A percentile compares a stretch with the other conserved stretches of the same genome.
These are phyloP conservation scores for Curvularia verruculosa DNA, from an alignment of 2,329 filamentous ascomycete species.

Conservation along the genomic window DNA sequence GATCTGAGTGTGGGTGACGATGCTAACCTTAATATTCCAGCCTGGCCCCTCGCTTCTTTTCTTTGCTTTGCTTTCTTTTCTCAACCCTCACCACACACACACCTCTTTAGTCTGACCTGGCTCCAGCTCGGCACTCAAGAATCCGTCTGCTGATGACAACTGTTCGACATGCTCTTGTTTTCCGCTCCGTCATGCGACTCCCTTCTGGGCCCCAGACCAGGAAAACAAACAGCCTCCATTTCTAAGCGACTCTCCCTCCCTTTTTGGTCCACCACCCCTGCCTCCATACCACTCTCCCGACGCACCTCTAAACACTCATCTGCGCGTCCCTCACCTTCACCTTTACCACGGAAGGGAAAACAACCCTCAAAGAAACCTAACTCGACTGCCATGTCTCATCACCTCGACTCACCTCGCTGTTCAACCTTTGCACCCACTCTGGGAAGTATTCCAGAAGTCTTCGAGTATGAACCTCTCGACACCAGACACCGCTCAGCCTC, in stretches of 20 bases:
- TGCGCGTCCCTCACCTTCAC: slow-evolving; percentile 14
- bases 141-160: slow-evolving; percentile 15
- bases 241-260: slow-evolving; percentile 22
- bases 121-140: slow-evolving; percentile 8
- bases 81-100: neutral
- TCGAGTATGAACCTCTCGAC: slow-evolving; percentile 31
- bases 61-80: slow-evolving; percentile 17
- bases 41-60: slow-evolving; percentile 15
- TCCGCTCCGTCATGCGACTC: slow-evolving; percentile 31
- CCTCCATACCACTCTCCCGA: slow-evolving; percentile 26
- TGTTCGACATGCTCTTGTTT: slow-evolving; percentile 35
- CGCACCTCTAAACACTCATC: slow-evolving; percentile 16
- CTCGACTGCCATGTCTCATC: slow-evolving; percentile 23
- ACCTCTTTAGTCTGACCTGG: slow-evolving; percentile 1
- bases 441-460: slow-evolving; percentile 33
- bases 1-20: slow-evolving; percentile 2
- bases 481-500: slow-evolving; percentile 12
- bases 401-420: slow-evolving; percentile 23
- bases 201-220: slow-evolving; percentile 7
- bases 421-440: slow-evolving; percentile 33
- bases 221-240: slow-evolving; percentile 21
- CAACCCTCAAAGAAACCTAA: slow-evolving; percentile 9
- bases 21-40: slow-evolving; percentile 17
- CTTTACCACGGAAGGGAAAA: slow-evolving; percentile 10
- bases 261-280: slow-evolving; percentile 23